These are phyloP conservation scores for Nidula niveotomentosa DNA, from an alignment of 1,284 basidiomycete genomes.

Conservation along the genomic window DNA sequence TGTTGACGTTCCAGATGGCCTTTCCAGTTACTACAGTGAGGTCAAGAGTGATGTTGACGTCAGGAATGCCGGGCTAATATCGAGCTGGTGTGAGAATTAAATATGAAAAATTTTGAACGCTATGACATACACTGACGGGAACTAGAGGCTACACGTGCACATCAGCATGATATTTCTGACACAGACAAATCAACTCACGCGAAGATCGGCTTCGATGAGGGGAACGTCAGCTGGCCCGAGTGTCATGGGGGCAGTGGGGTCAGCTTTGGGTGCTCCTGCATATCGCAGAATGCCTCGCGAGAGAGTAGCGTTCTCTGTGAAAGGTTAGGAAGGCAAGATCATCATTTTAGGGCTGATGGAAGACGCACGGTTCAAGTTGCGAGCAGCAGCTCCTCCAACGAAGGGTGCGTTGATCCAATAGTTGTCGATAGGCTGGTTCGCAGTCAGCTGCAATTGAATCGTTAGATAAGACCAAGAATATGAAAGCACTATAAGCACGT, in stretches of 20 bases:
- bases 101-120: background rate
- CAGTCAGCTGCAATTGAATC: conserved; percentile 20
- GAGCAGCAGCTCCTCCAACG: conserved; percentile 13
- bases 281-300: conserved; percentile 29
- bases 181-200: conserved; percentile 4
- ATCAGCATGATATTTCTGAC: no score
- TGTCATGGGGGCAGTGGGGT: conserved; percentile 23
- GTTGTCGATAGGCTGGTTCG: conserved; percentile 34
- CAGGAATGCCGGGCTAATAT: conserved; percentile 9
- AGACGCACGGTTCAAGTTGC: conserved; percentile 15
- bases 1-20: conserved; percentile 24
- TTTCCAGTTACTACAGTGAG: conserved; percentile 15
- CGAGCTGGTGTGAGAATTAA: background rate
- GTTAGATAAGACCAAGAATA: background rate
- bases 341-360: background rate
- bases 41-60: conserved; percentile 18
- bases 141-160: no score
- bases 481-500: conserved; percentile 3
- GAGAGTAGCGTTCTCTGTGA: conserved; percentile 16
- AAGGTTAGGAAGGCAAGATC: background rate
- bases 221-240: conserved; percentile 23
- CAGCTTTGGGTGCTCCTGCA: conserved; percentile 27
- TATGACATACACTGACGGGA: no score
- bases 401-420: conserved; percentile 33
- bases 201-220: conserved; percentile 17